These are phyloP conservation scores for Cerrena zonata DNA, from an alignment of 1,284 basidiomycete genomes.

Conservation along the genomic window DNA sequence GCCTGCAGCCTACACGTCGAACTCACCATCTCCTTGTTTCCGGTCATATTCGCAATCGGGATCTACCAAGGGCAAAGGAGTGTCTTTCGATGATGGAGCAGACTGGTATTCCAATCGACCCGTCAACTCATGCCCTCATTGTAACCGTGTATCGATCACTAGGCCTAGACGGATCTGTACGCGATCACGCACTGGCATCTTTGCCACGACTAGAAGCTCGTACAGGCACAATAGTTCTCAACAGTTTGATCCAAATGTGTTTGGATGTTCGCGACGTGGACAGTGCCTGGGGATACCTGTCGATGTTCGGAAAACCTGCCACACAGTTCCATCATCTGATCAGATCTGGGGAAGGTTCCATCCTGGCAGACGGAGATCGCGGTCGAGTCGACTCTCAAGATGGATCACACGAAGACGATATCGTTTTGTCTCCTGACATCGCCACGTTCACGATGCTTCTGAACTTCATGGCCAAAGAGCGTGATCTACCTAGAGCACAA, in stretches of 20 bases:
- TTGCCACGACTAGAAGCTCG: conserved; percentile 36
- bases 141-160: conserved; percentile 53
- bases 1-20: conserved; percentile 45
- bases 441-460: conserved; percentile 63
- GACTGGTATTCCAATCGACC: conserved; percentile 47
- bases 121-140: conserved; percentile 56
- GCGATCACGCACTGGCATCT: conserved; percentile 43
- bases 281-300: conserved; percentile 41
- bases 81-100: conserved; percentile 50
- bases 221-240: conserved; percentile 48
- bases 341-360: conserved; percentile 30
- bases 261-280: conserved; percentile 51
- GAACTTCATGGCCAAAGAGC: conserved; percentile 44
- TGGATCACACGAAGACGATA: conserved; percentile 3
- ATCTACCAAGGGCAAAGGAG: conserved; percentile 49
- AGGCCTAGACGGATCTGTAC: conserved; percentile 52
- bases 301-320: conserved; percentile 38
- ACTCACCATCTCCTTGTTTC: conserved; percentile 64
- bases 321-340: conserved; percentile 13
- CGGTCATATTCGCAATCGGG: conserved; percentile 61
- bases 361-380: conserved; percentile 26
- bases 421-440: conserved; percentile 40
- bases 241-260: conserved; percentile 55
- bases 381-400: conserved; percentile 3
- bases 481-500: conserved; percentile 42